Percentiles rank a stretch among this genome's conserved stretches.
Evolutionary conservation across 202 grass and related monocot species (phyloP).

Genomic region (Setaria italica): DNA sequence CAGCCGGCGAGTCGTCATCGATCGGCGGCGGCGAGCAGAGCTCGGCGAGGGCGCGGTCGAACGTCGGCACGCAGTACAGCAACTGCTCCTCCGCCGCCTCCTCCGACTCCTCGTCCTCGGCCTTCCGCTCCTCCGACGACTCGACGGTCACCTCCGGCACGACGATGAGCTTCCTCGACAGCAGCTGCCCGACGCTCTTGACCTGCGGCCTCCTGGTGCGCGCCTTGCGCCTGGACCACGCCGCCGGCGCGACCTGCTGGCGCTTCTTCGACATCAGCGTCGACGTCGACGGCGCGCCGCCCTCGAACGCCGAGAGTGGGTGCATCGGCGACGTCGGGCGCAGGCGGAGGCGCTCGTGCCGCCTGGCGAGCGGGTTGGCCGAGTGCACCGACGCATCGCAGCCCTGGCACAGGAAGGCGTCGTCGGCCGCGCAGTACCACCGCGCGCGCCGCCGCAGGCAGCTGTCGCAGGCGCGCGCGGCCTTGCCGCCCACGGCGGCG

Average conservation of each 20-base stretch:
- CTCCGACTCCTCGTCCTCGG: slow-evolving; percentile 25
- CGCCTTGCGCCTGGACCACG: slow-evolving; percentile 86
- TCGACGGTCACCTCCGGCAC: slow-evolving; percentile 64
- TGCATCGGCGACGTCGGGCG: slow-evolving; percentile 25
- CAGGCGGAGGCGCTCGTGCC: slow-evolving; percentile 78
- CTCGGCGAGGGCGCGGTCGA: slow-evolving; percentile 65
- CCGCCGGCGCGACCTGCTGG: slow-evolving; percentile 53
- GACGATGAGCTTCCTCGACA: slow-evolving; percentile 50
- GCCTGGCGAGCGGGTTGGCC: slow-evolving; percentile 74
- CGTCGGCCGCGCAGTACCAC: slow-evolving; percentile 91
- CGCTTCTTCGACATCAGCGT: not conserved
- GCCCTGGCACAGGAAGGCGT: slow-evolving; percentile 85
- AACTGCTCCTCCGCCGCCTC: slow-evolving; percentile 56
- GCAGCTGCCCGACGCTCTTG: slow-evolving; percentile 41
- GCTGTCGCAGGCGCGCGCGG: slow-evolving; percentile 74
- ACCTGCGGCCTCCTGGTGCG: slow-evolving; percentile 62
- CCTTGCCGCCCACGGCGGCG: slow-evolving; percentile 66
- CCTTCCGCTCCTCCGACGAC: slow-evolving; percentile 58
- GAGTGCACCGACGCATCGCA: slow-evolving; percentile 97
- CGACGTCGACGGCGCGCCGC: not conserved
- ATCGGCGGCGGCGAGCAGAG: slow-evolving; percentile 61
- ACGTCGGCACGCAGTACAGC: slow-evolving; percentile 71
- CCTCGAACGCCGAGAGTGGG: not conserved
- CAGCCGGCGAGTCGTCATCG: slow-evolving; percentile 41
- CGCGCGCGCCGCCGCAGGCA: slow-evolving; percentile 76